Evolutionary conservation across 2,329 filamentous ascomycete genomes (phyloP), one percentile per base, ranked within the genome.

Genomic region (Fusarium coicis): DNA sequence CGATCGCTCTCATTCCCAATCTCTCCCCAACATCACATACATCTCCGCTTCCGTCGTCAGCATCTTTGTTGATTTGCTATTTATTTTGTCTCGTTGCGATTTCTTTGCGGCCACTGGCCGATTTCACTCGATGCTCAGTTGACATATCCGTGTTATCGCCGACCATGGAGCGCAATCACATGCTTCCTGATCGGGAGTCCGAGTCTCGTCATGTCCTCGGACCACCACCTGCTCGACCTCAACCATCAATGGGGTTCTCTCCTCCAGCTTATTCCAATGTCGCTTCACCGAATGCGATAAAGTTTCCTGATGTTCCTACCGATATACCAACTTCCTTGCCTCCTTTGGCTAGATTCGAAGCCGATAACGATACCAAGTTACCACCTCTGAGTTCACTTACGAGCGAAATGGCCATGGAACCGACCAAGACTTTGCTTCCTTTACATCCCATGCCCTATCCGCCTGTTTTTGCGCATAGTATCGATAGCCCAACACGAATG

Each of bases 401-500:
- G 18, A 76, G 76, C 56, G 79, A 79, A 55, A 74, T 81, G 58
- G 62, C 76, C 21, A 57, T 75, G 66, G 76, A 75, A 34, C 71
- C 74, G 21, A 58, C 66, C n/a, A 74, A 64, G 47, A 59, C 65
- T 67, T 89, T 87, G 87, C 84, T 85, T 28, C 84, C 83, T 66
- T 77, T 87, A 54, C 87, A 87, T 63, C 85, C 86, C 1, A 79
- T 87, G 26, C 85, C 86, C 15, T 78, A 80, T 66, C 72, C 78
- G 16, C 65, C 78, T 21, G 37, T 52, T 32, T 66, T 67, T 26
- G 73, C 75, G 36, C 82, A 85, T 62, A 75, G 81, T 34, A 80
- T 80, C 28, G 85, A 87, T 42, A 85, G 86, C 36, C 85, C 87
- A 9, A 80, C 83, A 69, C 81, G 81, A 66, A 87, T 87, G 85